These are phyloP conservation scores for Penicillium sp. DNA, from an alignment of 2,329 filamentous ascomycete species.

Conservation along the genomic window DNA sequence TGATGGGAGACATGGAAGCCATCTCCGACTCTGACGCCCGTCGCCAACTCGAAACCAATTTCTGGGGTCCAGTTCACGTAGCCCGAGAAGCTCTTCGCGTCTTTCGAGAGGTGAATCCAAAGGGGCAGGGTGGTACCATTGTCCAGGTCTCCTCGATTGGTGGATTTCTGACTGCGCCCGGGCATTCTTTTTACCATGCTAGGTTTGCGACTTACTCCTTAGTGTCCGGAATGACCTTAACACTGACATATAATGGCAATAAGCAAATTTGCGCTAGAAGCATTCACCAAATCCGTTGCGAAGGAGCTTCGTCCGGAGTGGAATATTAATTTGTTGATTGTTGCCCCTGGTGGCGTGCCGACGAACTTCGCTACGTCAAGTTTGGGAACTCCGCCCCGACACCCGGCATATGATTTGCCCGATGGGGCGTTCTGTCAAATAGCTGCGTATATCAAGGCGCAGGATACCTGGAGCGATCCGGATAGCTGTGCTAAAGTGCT, in stretches of 20 bases:
- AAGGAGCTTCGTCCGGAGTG: slow-evolving; percentile 48
- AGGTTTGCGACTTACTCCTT: neutral
- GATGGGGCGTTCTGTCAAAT: slow-evolving; percentile 8
- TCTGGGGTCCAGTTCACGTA: slow-evolving; percentile 59
- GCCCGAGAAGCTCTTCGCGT: slow-evolving; percentile 37
- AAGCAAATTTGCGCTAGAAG: slow-evolving; percentile 50
- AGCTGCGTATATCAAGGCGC: slow-evolving; percentile 9
- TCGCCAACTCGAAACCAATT: slow-evolving; percentile 60
- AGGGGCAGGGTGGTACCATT: slow-evolving; percentile 52
- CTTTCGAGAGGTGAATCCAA: slow-evolving; percentile 23
- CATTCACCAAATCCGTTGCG: slow-evolving; percentile 49
- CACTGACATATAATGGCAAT: neutral
- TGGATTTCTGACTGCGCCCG: slow-evolving; percentile 39
- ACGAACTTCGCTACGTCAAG: slow-evolving; percentile 10
- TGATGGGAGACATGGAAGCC: slow-evolving; percentile 56
- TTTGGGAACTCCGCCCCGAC: neutral
- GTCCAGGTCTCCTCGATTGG: slow-evolving; percentile 59
- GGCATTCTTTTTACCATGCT: slow-evolving; percentile 41
- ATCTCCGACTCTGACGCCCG: slow-evolving; percentile 51
- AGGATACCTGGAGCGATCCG: slow-evolving; percentile 16
- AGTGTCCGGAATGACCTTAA: accelerated
- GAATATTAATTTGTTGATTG: slow-evolving; percentile 40
- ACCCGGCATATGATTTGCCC: slow-evolving; percentile 6
- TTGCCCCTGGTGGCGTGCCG: slow-evolving; percentile 25
- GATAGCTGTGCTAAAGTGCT: slow-evolving; percentile 16